phyloP scores from a whole-genome alignment of 2,329 filamentous ascomycete species.

The Nakataea oryzae region DNA sequence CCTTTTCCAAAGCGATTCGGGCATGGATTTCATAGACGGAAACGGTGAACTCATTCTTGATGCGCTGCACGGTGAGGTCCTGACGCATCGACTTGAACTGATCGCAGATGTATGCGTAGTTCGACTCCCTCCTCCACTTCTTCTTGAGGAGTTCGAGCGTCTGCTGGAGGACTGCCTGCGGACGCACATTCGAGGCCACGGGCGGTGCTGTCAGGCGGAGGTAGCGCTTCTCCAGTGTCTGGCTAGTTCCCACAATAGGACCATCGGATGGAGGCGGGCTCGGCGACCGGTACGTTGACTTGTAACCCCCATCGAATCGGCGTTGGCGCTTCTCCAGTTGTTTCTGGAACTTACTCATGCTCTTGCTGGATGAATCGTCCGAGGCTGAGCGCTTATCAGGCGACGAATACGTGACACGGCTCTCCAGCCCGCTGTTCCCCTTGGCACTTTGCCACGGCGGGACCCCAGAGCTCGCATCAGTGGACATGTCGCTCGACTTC shows the following conservation, averaged over 20 bases:
- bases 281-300: slow-evolving; percentile 42
- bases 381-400: slow-evolving; percentile 27
- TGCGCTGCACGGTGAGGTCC: slow-evolving; percentile 94
- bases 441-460: slow-evolving; percentile 57
- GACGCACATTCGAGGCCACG: slow-evolving; percentile 79
- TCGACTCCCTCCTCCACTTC: slow-evolving; percentile 89
- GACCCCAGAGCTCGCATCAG: slow-evolving; percentile 33
- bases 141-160: slow-evolving; percentile 82
- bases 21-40: slow-evolving; percentile 96
- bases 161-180: slow-evolving; percentile 67
- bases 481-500: slow-evolving; percentile 60
- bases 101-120: slow-evolving; percentile 96
- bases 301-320: slow-evolving; percentile 66
- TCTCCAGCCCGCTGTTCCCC: slow-evolving; percentile 49
- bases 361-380: slow-evolving; percentile 28
- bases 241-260: slow-evolving; percentile 78
- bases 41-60: slow-evolving; percentile 94
- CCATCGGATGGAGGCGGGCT: slow-evolving; percentile 47
- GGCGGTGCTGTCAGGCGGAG: slow-evolving; percentile 87
- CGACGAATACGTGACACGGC: slow-evolving; percentile 59
- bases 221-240: slow-evolving; percentile 84
- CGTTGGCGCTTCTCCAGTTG: slow-evolving; percentile 80
- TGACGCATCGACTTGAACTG: slow-evolving; percentile 98
- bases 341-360: slow-evolving; percentile 78
- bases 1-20: slow-evolving; percentile 93